A percentile compares a stretch with the other conserved stretches of the same genome.
Conservation (phyloP, 1,284 basidiomycete genomes). For the Sporisorium exsertum region DNA sequence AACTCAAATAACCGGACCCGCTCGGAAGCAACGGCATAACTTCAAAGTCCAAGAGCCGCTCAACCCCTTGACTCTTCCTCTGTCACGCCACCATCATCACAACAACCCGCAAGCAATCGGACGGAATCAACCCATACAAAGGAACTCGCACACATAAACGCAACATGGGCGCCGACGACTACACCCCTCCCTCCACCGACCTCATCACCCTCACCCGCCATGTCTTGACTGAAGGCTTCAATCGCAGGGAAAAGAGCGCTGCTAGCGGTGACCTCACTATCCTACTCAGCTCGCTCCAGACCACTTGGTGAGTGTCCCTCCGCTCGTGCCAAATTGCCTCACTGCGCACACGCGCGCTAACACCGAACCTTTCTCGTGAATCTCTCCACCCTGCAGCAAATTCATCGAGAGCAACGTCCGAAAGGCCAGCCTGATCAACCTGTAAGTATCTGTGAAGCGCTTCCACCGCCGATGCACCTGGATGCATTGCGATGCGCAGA, state of each 20-base stretch:
- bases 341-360: not conserved
- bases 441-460: constrained; percentile 74
- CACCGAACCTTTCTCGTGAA: not conserved
- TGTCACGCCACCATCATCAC: constrained; percentile 6
- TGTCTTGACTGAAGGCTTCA: constrained; percentile 65
- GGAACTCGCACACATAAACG: constrained; percentile 8
- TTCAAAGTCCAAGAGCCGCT: too few relatives aligned
- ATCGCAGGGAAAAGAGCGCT: constrained; percentile 42
- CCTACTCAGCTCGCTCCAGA: constrained; percentile 93
- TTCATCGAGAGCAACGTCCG: constrained; percentile 99
- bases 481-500: not conserved
- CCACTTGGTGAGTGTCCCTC: constrained; percentile 70
- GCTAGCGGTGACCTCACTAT: constrained; percentile 87
- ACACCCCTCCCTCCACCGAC: constrained; percentile 61
- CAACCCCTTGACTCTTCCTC: too few relatives aligned
- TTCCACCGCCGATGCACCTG: not conserved
- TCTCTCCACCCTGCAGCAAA: constrained; percentile 68
- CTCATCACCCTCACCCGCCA: constrained; percentile 68
- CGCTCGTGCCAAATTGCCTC: too few relatives aligned
- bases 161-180: constrained; percentile 53
- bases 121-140: not conserved
- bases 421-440: constrained; percentile 95
- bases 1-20: constrained; percentile 19
- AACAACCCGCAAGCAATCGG: not conserved
- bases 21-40: too few relatives aligned